Conservation (phyloP, 192 early-diverging fungal genomes). For the Mortierella antarctica region DNA sequence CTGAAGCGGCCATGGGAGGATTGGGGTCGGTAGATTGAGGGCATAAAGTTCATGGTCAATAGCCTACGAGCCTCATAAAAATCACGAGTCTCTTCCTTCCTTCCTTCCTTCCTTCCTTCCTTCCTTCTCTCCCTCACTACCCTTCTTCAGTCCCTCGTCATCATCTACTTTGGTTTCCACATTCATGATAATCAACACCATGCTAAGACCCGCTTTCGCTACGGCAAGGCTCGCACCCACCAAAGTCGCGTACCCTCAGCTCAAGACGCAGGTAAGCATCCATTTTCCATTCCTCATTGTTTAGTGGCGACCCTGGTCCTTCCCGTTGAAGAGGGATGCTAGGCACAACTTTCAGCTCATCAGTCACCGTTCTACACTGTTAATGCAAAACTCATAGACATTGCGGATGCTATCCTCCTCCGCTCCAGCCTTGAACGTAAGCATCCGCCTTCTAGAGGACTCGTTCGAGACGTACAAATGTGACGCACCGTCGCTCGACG, state of each 20-base stretch:
- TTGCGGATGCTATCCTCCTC: constrained; percentile 11
- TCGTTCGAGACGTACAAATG: constrained; percentile 87
- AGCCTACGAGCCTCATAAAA: too few species aligned
- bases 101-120: not conserved
- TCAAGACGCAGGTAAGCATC: too few species aligned
- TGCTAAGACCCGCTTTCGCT: not conserved
- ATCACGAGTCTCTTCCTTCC: not conserved
- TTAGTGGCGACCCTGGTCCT: too few species aligned
- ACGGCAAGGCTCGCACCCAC: not conserved
- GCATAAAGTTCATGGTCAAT: too few species aligned
- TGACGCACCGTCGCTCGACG: constrained; percentile 68
- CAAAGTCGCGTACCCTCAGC: too few species aligned
- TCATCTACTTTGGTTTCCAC: not conserved
- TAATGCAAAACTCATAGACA: not conserved
- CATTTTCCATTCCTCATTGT: too few species aligned
- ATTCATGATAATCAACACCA: not conserved
- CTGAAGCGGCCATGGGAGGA: too few species aligned
- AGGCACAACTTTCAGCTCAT: too few species aligned
- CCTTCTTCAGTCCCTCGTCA: not conserved
- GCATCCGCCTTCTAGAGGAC: constrained; percentile 70
- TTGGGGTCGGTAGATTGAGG: too few species aligned
- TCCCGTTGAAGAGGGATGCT: too few species aligned
- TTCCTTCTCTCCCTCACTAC: not conserved
- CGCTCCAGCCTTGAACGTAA: constrained; percentile 20
- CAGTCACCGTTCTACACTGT: too few species aligned